Evolutionary conservation across 371 early-diverging fungal genomes (phyloP), one percentile per base, ranked within the genome.

Genomic region (Dichotomocladium elegans): DNA sequence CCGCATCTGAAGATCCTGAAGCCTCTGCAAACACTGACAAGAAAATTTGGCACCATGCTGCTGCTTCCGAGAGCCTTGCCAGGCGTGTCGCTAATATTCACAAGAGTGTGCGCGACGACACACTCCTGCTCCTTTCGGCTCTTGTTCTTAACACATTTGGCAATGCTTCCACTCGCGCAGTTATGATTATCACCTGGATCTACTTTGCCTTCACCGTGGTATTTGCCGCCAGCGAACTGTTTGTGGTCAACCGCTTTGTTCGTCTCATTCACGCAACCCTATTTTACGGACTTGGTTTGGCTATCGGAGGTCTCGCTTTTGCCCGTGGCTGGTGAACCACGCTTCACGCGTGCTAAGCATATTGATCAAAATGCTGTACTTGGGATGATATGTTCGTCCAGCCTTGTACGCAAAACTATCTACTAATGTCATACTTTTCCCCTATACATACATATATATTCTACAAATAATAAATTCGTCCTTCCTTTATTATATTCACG

Each of bases 101-200:
- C 48, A 51, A 60, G 10, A 58, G 68, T 12, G 52, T 71, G 22
- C 46, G 60, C 40, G 75, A 75, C 47, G 67, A 72, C 30, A 63
- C 66, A 10, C 33, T 70, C 8, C 37, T 75, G 26, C 55, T 76
- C 4, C 51, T 76, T 24, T 59, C 66, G 17, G 67, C 66, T 3
- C 41, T 77, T 15, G 58, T 64, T 17, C 27, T 77, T 33, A 77
- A 77, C 41, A 70, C 71, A 17, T 64, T 77, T 63, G 77, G 64
- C 46, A 64, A 60, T 57, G 73, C 57, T 19, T 70, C 71, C 34
- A 68, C 64, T 27, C 61, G 61, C 51, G 72, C 67, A 17, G 77
- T 73, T 1, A 68, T 72, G 73, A 68, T 77, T 31, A 37, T 77
- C 24, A 52, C 73, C 33, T 77, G 77, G 77, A 54, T 77, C 26